Base-by-base conservation (phyloP, 345 rosid genomes). In the Moricandia moricandioides region DNA sequence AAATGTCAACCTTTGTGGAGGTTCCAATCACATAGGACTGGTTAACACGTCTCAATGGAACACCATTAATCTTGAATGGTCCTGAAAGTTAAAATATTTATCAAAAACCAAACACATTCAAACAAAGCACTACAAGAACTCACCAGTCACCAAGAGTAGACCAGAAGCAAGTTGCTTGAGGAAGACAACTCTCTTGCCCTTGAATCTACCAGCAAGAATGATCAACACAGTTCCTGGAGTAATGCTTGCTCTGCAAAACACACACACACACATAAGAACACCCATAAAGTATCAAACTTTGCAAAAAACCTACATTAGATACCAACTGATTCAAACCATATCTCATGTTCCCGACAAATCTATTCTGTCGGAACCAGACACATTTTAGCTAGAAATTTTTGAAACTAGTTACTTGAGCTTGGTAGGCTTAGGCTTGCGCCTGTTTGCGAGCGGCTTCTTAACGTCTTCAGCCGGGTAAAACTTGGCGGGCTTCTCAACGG, bases 151-250 rank as follows among this genome's bases (percentile, higher is more conserved):
- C 21, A 86, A 33, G 66, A 84, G 83, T 74, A 86, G 39, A 16
- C 97, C 98, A 52, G 97, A 90, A 37, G 93, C 0, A 69, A 92
- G 97, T 63, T 91, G 93, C 86, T 91, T 93, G 68, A 93, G 68
- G 45, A 91, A 91, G 59, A 93, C 97, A 72, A 89, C 93, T 74
- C 97, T 91, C 83, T 93, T 91, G 0, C 98, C 98, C 88, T 85
- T 91, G 74, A 89, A 93, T 81, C 96, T 87, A 64, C 98, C 98
- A 14, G 96, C 89, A 57, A 91, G 88, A 12, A 93, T 71, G 78
- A 93, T 91, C 82, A 91, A 67, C 67, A 91, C 93, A 7, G 93
- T 86, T 7, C 97, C 97, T 1, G 97, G 89, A 13, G 93, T 86
- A 60, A 91, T 84, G 65, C 91, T 86, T 0, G 89, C 80, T 82